Conservation (phyloP, 2,329 filamentous ascomycete genomes). For the Alternaria brassicae region DNA sequence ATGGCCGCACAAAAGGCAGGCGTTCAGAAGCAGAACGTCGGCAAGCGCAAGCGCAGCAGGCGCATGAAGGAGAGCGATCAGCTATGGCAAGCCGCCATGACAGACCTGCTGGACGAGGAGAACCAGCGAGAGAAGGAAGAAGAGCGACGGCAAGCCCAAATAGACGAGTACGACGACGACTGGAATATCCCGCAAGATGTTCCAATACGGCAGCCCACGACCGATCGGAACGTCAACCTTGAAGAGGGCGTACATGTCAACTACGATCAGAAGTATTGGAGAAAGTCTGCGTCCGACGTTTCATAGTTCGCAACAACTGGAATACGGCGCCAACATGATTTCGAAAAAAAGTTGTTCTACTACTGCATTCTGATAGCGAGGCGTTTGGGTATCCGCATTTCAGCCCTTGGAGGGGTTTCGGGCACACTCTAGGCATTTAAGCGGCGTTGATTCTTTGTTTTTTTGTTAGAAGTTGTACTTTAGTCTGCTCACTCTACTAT, state of each 20-base stretch:
- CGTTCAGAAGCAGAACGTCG: slow-evolving; percentile 43
- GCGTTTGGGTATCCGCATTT: slow-evolving; percentile 45
- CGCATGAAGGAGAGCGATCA: slow-evolving; percentile 54
- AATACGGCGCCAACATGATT: not conserved
- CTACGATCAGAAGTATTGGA: slow-evolving; percentile 66
- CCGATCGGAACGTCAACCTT: slow-evolving; percentile 38
- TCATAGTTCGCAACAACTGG: slow-evolving; percentile 12
- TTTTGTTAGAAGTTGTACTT: slow-evolving; percentile 26
- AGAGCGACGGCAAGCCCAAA: slow-evolving; percentile 26
- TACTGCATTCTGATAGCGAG: slow-evolving; percentile 48
- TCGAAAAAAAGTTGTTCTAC: slow-evolving; percentile 13
- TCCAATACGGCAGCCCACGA: slow-evolving; percentile 41
- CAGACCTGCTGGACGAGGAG: slow-evolving; percentile 56
- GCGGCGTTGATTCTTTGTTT: slow-evolving; percentile 23
- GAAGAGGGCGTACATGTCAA: slow-evolving; percentile 61
- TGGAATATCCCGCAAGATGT: slow-evolving; percentile 29
- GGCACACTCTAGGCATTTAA: slow-evolving; percentile 28
- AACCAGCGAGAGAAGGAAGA: slow-evolving; percentile 39
- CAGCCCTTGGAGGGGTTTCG: slow-evolving; percentile 19
- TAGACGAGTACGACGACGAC: slow-evolving; percentile 28
- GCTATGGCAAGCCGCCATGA: slow-evolving; percentile 65
- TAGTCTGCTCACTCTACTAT: slow-evolving; percentile 8
- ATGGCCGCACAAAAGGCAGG: slow-evolving; percentile 59
- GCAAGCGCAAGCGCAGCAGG: slow-evolving; percentile 51
- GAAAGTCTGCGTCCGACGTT: slow-evolving; percentile 52